Conservation (phyloP, 2,329 filamentous ascomycete species). For the Delphinella strobiligena region DNA sequence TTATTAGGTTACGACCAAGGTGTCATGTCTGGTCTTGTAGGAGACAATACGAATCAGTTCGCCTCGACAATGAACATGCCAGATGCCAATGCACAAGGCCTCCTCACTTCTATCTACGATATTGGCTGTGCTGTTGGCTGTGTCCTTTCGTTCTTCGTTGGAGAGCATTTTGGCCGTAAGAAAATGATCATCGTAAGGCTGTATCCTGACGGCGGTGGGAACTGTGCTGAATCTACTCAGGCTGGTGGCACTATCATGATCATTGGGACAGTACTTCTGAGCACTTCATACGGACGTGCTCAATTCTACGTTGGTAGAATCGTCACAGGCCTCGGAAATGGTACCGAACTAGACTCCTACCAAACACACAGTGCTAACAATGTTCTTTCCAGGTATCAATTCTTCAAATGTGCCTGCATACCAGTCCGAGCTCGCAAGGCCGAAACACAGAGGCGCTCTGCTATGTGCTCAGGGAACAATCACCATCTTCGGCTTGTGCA, state of each 20-base stretch:
- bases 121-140: conserved; percentile 15
- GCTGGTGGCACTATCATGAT: conserved; percentile 20
- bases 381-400: no score
- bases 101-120: conserved; percentile 6
- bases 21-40: conserved; percentile 7
- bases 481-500: conserved; percentile 21
- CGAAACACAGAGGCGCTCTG: conserved; percentile 23
- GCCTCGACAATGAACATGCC: no score
- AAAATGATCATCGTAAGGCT: conserved; percentile 13
- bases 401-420: conserved; percentile 28
- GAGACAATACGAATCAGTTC: conserved; percentile 1
- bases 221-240: no score
- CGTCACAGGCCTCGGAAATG: conserved; percentile 24
- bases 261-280: conserved; percentile 23
- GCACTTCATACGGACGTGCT: conserved; percentile 21
- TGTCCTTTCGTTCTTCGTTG: conserved; percentile 13
- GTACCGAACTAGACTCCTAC: no score
- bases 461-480: conserved; percentile 23
- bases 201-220: no score
- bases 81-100: no score
- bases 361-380: no score
- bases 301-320: conserved; percentile 29
- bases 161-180: conserved; percentile 12
- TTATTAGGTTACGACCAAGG: no score
- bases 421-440: conserved; percentile 25